phyloP scores from a whole-genome alignment of 768 basidiomycete species.

The Pisolithus tinctorius region DNA sequence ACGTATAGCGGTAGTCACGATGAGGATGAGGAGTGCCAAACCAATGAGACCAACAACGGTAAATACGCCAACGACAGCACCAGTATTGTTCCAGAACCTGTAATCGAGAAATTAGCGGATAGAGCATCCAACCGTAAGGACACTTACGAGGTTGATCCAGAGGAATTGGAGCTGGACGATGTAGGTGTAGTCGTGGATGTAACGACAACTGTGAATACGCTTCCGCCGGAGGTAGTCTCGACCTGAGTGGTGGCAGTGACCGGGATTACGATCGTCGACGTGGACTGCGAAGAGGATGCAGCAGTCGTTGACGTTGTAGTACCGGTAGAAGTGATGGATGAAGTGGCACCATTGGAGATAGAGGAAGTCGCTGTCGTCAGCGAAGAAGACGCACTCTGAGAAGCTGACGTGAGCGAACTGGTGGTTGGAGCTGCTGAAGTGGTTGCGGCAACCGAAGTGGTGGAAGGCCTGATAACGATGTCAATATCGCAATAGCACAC shows the following conservation, averaged over 20 bases:
- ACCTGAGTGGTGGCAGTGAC: neutral
- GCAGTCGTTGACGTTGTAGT: conserved; percentile 1
- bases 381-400: no score
- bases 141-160: conserved; percentile 22
- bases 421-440: no score
- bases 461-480: no score
- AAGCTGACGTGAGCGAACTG: no score
- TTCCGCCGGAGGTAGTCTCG: conserved; percentile 6
- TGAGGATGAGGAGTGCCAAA: conserved; percentile 41
- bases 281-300: conserved; percentile 2
- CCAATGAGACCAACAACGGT: conserved; percentile 61
- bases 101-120: neutral
- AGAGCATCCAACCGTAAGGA: conserved; percentile 1
- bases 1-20: conserved; percentile 47
- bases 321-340: conserved; percentile 3
- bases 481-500: no score
- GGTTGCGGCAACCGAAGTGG: no score
- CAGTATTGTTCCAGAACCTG: conserved; percentile 69
- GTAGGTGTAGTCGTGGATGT: neutral
- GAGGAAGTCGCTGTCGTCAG: conserved; percentile 4
- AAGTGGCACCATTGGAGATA: neutral
- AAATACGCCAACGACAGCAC: conserved; percentile 68
- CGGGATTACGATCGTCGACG: neutral
- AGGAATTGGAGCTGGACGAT: neutral
- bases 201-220: conserved; percentile 3